Conservation (phyloP, 257 asterid genomes). For the Solanum etuberosum region DNA sequence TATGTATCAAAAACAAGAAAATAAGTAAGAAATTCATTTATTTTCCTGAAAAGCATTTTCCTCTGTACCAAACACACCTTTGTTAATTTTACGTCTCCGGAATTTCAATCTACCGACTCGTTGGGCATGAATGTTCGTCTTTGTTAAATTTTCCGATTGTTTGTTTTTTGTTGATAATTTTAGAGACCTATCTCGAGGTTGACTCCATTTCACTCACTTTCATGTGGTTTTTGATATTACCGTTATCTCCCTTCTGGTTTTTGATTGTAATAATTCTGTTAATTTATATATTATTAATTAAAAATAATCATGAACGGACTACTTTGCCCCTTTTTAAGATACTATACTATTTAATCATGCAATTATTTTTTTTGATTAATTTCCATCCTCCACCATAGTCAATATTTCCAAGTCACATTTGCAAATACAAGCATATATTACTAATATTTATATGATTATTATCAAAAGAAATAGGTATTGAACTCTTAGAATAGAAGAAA, state of each 20-base stretch:
- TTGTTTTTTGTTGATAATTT: too few relatives aligned
- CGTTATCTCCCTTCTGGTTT: too few relatives aligned
- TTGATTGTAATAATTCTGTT: neutral
- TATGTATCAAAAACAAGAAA: neutral
- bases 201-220: neutral
- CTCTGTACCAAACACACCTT: neutral
- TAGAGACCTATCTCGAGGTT: neutral
- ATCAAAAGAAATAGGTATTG: neutral
- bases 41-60: neutral
- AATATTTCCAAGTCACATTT: neutral
- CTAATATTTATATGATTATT: neutral
- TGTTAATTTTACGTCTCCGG: too few relatives aligned
- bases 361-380: neutral
- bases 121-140: rapidly evolving
- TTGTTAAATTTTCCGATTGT: neutral
- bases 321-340: neutral
- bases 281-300: neutral
- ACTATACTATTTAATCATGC: neutral
- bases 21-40: neutral
- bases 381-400: neutral
- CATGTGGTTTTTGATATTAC: neutral
- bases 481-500: neutral
- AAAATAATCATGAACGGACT: neutral
- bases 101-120: neutral
- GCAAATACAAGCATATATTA: neutral